These are phyloP conservation scores for Podospora pseudopauciseta DNA, from an alignment of 495 filamentous ascomycete genomes.

Conservation along the genomic window DNA sequence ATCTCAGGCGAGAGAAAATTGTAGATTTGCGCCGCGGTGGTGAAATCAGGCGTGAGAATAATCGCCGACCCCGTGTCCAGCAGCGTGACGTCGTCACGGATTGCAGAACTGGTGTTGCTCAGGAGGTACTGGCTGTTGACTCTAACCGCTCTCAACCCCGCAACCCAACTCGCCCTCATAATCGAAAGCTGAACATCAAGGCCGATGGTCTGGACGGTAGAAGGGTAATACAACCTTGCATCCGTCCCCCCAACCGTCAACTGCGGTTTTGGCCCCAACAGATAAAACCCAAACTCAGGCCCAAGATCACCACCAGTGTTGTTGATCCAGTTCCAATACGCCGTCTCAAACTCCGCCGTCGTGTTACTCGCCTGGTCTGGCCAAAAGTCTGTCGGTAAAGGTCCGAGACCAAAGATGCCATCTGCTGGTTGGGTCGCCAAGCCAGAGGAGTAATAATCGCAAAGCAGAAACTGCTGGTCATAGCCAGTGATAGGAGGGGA, in stretches of 20 bases:
- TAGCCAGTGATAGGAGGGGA: slow-evolving; percentile 9
- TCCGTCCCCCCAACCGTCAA: slow-evolving; percentile 39
- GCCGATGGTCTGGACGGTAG: slow-evolving; percentile 19
- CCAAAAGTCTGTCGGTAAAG: slow-evolving; percentile 4
- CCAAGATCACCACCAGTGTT: slow-evolving; percentile 19
- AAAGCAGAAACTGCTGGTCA: slow-evolving; percentile 25
- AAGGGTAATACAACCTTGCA: slow-evolving; percentile 22
- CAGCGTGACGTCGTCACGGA: slow-evolving; percentile 15
- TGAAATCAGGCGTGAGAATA: slow-evolving; percentile 23
- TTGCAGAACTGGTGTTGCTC: slow-evolving; percentile 1
- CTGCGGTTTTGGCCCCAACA: slow-evolving; percentile 18
- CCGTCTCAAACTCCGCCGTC: not conserved
- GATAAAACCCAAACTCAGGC: slow-evolving; percentile 24
- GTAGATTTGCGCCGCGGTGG: slow-evolving; percentile 26
- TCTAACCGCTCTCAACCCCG: slow-evolving; percentile 16
- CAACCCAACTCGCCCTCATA: slow-evolving; percentile 14
- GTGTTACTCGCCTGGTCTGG: not conserved
- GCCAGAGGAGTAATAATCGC: slow-evolving; percentile 23
- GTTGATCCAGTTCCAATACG: slow-evolving; percentile 19
- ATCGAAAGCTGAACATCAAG: slow-evolving; percentile 18
- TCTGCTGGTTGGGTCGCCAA: slow-evolving; percentile 28
- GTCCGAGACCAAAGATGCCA: slow-evolving; percentile 34
- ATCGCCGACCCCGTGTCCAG: slow-evolving; percentile 26
- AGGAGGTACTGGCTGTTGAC: slow-evolving; percentile 9
- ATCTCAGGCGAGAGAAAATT: slow-evolving; percentile 22